Base-by-base conservation (phyloP, 805 yeast species). In the Wickerhamiella brachini region DNA sequence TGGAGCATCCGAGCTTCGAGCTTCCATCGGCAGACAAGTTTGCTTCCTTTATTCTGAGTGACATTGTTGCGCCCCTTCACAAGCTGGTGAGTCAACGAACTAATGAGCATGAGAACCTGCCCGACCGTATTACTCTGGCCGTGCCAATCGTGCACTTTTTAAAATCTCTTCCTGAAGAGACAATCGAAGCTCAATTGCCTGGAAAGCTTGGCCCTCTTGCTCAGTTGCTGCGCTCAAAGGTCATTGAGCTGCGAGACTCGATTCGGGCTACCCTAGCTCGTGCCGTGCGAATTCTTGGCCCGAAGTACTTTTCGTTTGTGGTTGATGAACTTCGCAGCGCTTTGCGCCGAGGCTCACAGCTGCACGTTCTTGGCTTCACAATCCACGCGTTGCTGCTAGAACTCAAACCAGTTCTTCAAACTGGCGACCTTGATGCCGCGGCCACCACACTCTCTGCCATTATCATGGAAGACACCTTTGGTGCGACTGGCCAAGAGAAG, bases 401-500 rank as follows among this genome's bases (percentile, higher is more conserved):
- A 8, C 67, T 85, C 56, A 64, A 69, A 5, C 71, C 66, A 4
- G 41, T 38, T 0, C 56, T 61, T 12, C 54, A 57, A 4, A 65
- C 85, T 44, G 94, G 95, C 7, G 95, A 85, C 53, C 68, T 90
- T 44, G 93, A 88, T 64, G 72, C 79, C 10, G 65, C 71, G 48
- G 77, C 82, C 3, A 68, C 69, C 1, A 58, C 82, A 50, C 68
- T 89, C 12, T 80, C 82, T 57, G 80, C 78, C 21, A 71, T 87
- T 15, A 73, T 89, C 21, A 90, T 90, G 95, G 95, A 88, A 61
- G 96, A 90, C 61, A 76, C 80, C 3, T 89, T 93, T 65, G 98
- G 98, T 22, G 76, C 82, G 9, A 85, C 95, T 3, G 95, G 95
- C 37, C 83, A 83, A 62, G 97, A 93, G 61, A 90, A 93, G 63